Evolutionary conservation across 768 basidiomycete genomes (phyloP).

Genomic region (Leccinum uliginosum): DNA sequence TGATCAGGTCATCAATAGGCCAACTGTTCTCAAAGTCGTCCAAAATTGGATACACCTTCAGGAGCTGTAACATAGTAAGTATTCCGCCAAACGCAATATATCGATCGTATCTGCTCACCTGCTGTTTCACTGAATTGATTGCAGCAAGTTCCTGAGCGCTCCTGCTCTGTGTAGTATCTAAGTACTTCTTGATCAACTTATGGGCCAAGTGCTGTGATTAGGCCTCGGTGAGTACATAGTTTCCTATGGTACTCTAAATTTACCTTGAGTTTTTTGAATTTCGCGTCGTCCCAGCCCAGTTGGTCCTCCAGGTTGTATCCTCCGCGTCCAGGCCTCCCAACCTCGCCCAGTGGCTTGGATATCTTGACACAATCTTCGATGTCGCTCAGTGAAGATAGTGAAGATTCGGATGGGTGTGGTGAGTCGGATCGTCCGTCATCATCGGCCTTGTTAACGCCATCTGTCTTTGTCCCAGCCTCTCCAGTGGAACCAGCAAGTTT

Average conservation of each 20-base stretch:
- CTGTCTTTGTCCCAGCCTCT: no score
- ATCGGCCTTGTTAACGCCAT: no score
- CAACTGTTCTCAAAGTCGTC: neutral
- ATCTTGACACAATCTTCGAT: neutral
- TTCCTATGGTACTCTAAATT: no score
- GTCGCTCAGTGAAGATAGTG: neutral
- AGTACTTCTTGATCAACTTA: neutral
- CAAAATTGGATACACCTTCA: neutral
- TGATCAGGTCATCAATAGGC: neutral
- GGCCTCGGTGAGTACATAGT: neutral
- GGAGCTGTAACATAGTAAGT: neutral
- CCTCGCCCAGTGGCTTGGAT: neutral
- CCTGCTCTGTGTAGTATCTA: neutral
- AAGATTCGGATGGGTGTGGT: neutral
- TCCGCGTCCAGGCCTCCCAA: neutral
- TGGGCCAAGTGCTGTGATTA: neutral
- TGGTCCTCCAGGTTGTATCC: neutral
- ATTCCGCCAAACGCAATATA: neutral
- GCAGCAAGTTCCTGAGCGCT: neutral
- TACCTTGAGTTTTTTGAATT: neutral
- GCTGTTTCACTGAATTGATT: neutral
- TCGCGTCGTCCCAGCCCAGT: neutral
- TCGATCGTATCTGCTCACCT: neutral
- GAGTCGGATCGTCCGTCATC: no score
- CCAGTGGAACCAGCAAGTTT: no score